phyloP scores from a whole-genome alignment of 1,139 yeast species.

The Geotrichum klebahnii region DNA sequence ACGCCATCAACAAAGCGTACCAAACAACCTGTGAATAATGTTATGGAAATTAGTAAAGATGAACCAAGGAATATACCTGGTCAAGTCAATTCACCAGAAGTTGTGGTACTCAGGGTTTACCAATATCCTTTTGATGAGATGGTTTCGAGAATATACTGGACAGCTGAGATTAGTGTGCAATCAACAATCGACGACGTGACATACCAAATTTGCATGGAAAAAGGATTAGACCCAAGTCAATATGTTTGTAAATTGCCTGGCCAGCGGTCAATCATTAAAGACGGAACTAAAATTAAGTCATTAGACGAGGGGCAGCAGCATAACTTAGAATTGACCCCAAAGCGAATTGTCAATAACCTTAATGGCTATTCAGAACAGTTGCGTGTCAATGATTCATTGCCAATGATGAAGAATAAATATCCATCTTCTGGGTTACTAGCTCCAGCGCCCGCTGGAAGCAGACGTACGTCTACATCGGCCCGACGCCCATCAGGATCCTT shows the following conservation, averaged over 20 bases:
- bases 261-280: constrained; percentile 23
- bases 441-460: too few relatives aligned
- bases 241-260: constrained; percentile 39
- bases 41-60: neutral
- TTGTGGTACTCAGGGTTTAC: constrained; percentile 30
- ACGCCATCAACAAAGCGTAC: constrained; percentile 33
- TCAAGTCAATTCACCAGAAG: constrained; percentile 15
- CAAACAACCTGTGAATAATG: constrained; percentile 4
- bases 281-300: constrained; percentile 20
- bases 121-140: constrained; percentile 39
- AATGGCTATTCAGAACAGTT: constrained; percentile 30
- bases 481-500: too few relatives aligned
- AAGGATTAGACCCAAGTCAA: constrained; percentile 36
- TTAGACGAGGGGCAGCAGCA: constrained; percentile 26
- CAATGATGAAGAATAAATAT: too few relatives aligned
- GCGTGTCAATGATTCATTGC: constrained; percentile 3
- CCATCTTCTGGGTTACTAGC: too few relatives aligned
- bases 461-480: too few relatives aligned
- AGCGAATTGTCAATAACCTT: constrained; percentile 30
- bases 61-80: neutral
- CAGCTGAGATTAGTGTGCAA: constrained; percentile 26
- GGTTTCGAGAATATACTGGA: constrained; percentile 36
- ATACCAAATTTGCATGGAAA: constrained; percentile 36
- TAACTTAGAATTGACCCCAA: constrained; percentile 35
- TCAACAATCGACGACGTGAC: constrained; percentile 32